Evolutionary conservation across 1,139 yeast species (phyloP).

Genomic region (Nakaseomyces kungkrabaensis): DNA sequence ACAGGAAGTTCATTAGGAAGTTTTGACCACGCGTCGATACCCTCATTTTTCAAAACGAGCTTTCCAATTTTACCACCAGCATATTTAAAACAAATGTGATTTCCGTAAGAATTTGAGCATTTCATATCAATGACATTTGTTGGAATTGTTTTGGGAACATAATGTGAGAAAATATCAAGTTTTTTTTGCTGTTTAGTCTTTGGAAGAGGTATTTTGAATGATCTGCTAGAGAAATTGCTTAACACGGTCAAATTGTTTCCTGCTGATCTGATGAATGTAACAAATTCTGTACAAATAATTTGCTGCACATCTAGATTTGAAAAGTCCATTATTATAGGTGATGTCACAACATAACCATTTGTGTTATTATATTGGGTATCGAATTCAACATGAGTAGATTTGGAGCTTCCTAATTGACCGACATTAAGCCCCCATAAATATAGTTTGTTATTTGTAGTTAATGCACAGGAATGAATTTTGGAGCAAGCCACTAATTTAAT

Average conservation of each 20-base stretch:
- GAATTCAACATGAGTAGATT: slow-evolving; percentile 13
- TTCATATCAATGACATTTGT: slow-evolving; percentile 21
- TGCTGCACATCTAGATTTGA: slow-evolving; percentile 36
- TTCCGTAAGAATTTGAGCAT: slow-evolving; percentile 25
- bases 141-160: slow-evolving; percentile 20
- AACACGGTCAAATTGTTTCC: slow-evolving; percentile 56
- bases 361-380: slow-evolving; percentile 14
- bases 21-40: slow-evolving; percentile 19
- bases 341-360: slow-evolving; percentile 15
- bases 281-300: slow-evolving; percentile 58
- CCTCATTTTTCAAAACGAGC: slow-evolving; percentile 14
- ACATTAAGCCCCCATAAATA: slow-evolving; percentile 74
- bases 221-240: slow-evolving; percentile 48
- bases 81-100: slow-evolving; percentile 22
- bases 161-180: slow-evolving; percentile 21
- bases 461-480: slow-evolving; percentile 56
- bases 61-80: slow-evolving; percentile 27
- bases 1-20: slow-evolving; percentile 21
- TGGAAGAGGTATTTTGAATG: slow-evolving; percentile 36
- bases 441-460: slow-evolving; percentile 43
- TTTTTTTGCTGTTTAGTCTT: slow-evolving; percentile 12
- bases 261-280: slow-evolving; percentile 56
- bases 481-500: slow-evolving; percentile 58
- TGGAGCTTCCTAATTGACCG: slow-evolving; percentile 68
- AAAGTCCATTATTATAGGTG: slow-evolving; percentile 15